These are phyloP conservation scores for Laguncularia racemosa DNA, from an alignment of 345 rosid species.

Conservation along the genomic window DNA sequence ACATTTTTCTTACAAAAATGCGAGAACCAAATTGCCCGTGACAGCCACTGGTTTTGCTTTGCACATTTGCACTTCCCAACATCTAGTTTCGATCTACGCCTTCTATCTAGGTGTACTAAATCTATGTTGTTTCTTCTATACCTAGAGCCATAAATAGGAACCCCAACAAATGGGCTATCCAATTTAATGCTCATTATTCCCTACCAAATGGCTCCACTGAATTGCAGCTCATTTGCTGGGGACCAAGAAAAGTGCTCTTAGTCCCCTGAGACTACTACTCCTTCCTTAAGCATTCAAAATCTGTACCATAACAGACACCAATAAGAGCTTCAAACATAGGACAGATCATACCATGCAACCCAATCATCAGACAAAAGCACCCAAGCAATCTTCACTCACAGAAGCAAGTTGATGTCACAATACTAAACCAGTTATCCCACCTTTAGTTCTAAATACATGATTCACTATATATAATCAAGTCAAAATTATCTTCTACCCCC, in stretches of 20 bases:
- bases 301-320: neutral
- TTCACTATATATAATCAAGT: no score
- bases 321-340: no score
- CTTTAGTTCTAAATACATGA: no score
- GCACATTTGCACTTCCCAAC: slow-evolving; percentile 30
- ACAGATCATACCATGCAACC: no score
- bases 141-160: slow-evolving; percentile 25
- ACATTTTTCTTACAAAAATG: slow-evolving; percentile 61
- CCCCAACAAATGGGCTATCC: slow-evolving; percentile 46
- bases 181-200: slow-evolving; percentile 49
- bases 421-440: no score
- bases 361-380: no score
- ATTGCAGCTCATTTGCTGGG: slow-evolving; percentile 39
- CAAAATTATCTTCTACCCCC: no score
- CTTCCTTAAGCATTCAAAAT: slow-evolving; percentile 13
- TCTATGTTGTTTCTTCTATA: slow-evolving; percentile 16
- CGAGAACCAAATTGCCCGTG: slow-evolving; percentile 52
- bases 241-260: slow-evolving; percentile 56
- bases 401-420: no score
- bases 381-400: no score
- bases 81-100: slow-evolving; percentile 22
- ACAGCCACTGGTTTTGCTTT: slow-evolving; percentile 61
- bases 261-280: slow-evolving; percentile 28
- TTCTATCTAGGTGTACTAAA: slow-evolving; percentile 18
- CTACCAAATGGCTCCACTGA: neutral